These are phyloP conservation scores for Phylloporus sp. DNA, from an alignment of 768 basidiomycete genomes.

Conservation along the genomic window DNA sequence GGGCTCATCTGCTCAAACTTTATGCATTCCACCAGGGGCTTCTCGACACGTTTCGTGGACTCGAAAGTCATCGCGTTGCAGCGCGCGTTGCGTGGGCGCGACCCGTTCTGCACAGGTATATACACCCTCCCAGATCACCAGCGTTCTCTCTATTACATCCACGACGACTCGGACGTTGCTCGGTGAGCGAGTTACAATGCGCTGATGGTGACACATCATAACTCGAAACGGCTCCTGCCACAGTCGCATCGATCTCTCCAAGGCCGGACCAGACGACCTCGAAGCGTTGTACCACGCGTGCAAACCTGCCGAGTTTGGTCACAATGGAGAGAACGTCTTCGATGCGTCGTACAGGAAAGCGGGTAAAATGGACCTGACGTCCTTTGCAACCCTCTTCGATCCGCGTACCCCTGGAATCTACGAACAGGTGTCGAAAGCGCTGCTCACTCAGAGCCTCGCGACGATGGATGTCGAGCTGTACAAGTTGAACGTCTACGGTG, in stretches of 20 bases:
- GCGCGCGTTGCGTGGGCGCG: too few species aligned
- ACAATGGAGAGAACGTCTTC: not conserved
- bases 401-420: slow-evolving; percentile 1
- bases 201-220: not conserved
- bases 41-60: not conserved
- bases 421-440: not conserved
- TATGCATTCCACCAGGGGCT: too few species aligned
- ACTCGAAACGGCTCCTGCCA: not conserved
- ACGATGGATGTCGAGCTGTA: slow-evolving; percentile 31
- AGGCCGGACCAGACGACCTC: not conserved
- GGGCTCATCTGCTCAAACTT: too few species aligned
- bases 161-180: not conserved
- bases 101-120: too few species aligned
- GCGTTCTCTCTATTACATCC: not conserved
- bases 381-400: slow-evolving; percentile 27
- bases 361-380: slow-evolving; percentile 37
- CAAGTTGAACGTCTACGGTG: slow-evolving; percentile 47
- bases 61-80: not conserved
- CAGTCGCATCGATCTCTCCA: not conserved
- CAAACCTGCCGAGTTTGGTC: slow-evolving; percentile 6
- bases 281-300: not conserved
- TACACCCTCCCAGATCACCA: too few species aligned
- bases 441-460: slow-evolving; percentile 1
- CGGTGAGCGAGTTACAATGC: not conserved
- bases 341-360: slow-evolving; percentile 35